A percentile compares a stretch with the other conserved stretches of the same genome.
Evolutionary conservation across 176 grass and related monocot species (phyloP).

Genomic region (Echinochloa phyllopogon): DNA sequence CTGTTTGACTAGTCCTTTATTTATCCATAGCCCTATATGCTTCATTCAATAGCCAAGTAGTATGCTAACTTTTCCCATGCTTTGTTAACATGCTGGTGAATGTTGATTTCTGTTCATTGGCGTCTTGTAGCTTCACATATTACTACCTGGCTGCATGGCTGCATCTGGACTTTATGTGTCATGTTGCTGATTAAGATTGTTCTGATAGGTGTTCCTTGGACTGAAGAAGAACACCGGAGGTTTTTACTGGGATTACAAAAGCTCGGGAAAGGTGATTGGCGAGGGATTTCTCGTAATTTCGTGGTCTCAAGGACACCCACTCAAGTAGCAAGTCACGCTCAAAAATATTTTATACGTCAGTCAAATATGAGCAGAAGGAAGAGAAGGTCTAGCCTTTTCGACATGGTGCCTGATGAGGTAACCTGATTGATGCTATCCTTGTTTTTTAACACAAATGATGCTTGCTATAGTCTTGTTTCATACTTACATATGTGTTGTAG

Average conservation of each 20-base stretch:
- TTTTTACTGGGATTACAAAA: slow-evolving; percentile 97
- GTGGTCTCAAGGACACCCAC: slow-evolving; percentile 98
- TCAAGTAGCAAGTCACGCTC: slow-evolving; percentile 98
- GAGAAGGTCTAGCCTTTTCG: slow-evolving; percentile 96
- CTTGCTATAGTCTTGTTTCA: slow-evolving; percentile 16
- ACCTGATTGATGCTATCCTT: slow-evolving; percentile 29
- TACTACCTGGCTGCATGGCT: neutral
- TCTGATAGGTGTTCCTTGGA: slow-evolving; percentile 89
- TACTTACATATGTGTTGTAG: neutral
- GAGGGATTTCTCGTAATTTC: slow-evolving; percentile 96
- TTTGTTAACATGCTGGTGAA: neutral
- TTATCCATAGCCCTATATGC: slow-evolving; percentile 16
- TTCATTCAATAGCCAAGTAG: neutral
- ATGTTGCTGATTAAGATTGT: slow-evolving; percentile 41
- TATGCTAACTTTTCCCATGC: neutral
- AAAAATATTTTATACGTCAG: slow-evolving; percentile 99
- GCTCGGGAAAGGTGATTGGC: slow-evolving; percentile 97
- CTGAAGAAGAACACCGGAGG: slow-evolving; percentile 97
- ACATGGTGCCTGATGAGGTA: slow-evolving; percentile 95
- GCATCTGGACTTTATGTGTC: neutral
- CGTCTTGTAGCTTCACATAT: slow-evolving; percentile 12
- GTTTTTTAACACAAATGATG: neutral
- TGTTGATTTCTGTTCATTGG: neutral
- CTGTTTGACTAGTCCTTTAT: neutral
- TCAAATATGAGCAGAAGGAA: slow-evolving; percentile 92